phyloP scores from a whole-genome alignment of 306 rosid genomes.

The Hylodesmum podocarpum region DNA sequence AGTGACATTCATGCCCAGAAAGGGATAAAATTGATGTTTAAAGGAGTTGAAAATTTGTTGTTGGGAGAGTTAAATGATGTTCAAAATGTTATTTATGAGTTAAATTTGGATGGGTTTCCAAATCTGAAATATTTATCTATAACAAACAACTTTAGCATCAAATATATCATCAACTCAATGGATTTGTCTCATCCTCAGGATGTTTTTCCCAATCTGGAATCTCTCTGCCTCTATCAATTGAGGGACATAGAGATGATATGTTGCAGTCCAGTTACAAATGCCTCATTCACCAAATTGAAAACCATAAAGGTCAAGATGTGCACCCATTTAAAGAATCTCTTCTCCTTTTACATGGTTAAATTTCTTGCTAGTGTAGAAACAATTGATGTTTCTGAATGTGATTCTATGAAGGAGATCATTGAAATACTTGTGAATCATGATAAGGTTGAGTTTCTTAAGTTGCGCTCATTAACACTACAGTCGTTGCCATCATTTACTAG shows the following conservation, averaged over 20 bases:
- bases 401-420: conserved; percentile 16
- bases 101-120: conserved; percentile 24
- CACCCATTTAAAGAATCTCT: conserved; percentile 24
- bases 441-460: background rate
- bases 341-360: conserved; percentile 21
- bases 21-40: conserved; percentile 25
- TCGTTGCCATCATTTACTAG: background rate
- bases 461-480: background rate
- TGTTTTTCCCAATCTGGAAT: conserved; percentile 34
- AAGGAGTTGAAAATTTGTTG: conserved; percentile 31
- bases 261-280: background rate
- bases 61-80: conserved; percentile 27
- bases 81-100: background rate
- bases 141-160: background rate
- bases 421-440: background rate
- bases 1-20: background rate
- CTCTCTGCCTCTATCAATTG: conserved; percentile 20
- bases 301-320: conserved; percentile 17
- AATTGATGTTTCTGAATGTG: conserved; percentile 33
- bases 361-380: conserved; percentile 29
- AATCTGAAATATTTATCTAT: conserved; percentile 26
- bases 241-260: conserved; percentile 3
- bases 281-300: conserved; percentile 34
- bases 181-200: background rate
- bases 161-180: conserved; percentile 8